Evolutionary conservation across 2,329 filamentous ascomycete genomes (phyloP), one percentile per base, ranked within the genome.

Genomic region (Penicillium sp.): DNA sequence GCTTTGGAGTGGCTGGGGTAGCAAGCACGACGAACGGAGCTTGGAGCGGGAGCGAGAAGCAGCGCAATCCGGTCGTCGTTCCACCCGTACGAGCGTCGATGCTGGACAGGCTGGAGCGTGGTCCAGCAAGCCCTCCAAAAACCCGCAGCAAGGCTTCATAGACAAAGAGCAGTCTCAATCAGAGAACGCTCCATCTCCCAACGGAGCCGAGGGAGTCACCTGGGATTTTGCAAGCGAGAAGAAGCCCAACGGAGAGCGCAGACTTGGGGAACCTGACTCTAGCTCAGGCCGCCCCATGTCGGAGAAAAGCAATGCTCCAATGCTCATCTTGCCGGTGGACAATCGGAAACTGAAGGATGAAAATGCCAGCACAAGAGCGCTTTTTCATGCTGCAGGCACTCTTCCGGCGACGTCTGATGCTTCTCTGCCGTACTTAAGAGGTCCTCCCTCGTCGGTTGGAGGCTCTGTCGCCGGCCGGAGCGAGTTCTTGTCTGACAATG

Each of bases 1-100:
- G 2, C 70, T 96, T 50, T 97, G 91, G 91, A 86, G 82, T 34
- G 73, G 84, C 1, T 94, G 89, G 86, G 89, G 87, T 10, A 90
- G 84, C 31, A 94, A 86, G 60, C 88, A 96, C 58, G 93, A 97
- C 59, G 79, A 91, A 63, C 75, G 75, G 47, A 86, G 85, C 0
- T 75, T 94, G 10, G 56, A 60, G 30, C 59, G 54, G 31, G 62
- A 66, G 23, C 33, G 48, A 2, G 47, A 51, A 14, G 47, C 48
- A 1, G 43, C 45, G 7, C 47, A 56, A 29, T 42, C 40, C 2
- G 56, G 54, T 7, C 50, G 40, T 8, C 53, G 40, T 7, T 48
- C 56, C 7, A 54, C 52, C 11, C 52, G 54, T 9, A 45, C 40
- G 2, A 62, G 58, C 17, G 50, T 59, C 9, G 58, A 63, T 29